Evolutionary conservation across 768 basidiomycete genomes (phyloP).

Genomic region (Pleurotus eryngii): DNA sequence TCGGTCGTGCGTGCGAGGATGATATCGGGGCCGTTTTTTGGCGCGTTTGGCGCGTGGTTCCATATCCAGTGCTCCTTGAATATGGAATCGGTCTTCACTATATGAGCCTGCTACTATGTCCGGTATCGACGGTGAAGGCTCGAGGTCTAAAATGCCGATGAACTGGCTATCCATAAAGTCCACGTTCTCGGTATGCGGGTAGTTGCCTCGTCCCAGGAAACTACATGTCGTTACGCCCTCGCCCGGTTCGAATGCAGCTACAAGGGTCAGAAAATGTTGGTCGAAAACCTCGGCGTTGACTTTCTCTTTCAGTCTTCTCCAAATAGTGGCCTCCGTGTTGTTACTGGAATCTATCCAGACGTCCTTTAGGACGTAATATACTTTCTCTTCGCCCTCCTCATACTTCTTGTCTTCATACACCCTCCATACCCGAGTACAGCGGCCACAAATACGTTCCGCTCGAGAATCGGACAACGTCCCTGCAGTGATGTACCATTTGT

Average conservation of each 20-base stretch:
- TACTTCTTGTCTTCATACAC: not conserved
- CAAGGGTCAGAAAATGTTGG: not conserved
- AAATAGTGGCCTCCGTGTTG: not conserved
- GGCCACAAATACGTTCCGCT: conserved; percentile 1
- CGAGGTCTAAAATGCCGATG: not conserved
- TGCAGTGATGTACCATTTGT: not conserved
- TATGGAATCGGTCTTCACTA: not conserved
- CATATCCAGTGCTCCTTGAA: not conserved
- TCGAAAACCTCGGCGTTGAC: not conserved
- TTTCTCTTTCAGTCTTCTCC: not conserved
- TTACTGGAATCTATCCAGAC: not conserved
- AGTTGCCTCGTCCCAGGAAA: not conserved
- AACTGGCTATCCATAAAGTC: not conserved
- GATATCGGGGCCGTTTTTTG: not conserved
- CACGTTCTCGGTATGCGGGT: not conserved
- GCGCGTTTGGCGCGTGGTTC: not conserved
- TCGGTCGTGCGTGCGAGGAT: not conserved
- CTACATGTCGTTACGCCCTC: not conserved
- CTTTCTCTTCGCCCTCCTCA: not conserved
- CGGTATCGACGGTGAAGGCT: not conserved
- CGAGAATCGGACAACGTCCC: not conserved
- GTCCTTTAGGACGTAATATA: not conserved
- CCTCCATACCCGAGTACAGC: conserved; percentile 12
- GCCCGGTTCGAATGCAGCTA: not conserved
- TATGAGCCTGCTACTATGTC: not conserved